Evolutionary conservation across 192 early-diverging fungal genomes (phyloP), one percentile per base, ranked within the genome.

Genomic region (Backusella psychrophila): DNA sequence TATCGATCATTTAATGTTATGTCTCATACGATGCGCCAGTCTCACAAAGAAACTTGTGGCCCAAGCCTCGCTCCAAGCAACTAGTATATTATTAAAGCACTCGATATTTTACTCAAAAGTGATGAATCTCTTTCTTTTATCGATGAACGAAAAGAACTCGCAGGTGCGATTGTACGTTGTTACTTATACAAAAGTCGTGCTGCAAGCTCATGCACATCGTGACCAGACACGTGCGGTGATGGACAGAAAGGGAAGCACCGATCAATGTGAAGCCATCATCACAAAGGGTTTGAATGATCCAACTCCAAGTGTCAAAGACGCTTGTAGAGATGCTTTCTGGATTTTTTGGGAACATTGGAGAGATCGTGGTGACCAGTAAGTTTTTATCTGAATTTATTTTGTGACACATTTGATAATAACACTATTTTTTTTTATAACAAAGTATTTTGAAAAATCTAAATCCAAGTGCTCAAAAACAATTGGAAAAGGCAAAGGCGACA

Each of bases 211-310:
- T 74, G 74, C 52, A 41, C 56, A 36, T 0, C 59, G 76, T 66
- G 80, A 77, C 7, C 68, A 77, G 63, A 65, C 70, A 46, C 79
- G 67, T 52, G 66, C 38, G 17, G 29, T 66, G 9, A 78, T 86
- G 36, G 83, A 86, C 33, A 49, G 78, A 71, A 73, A 69, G 1
- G 85, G 82, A 21, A 75, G 77, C 2, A 71, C 72, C 4, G 82
- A 84, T 33, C 69, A 77, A 33, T 68, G 82, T 14, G 78, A 74
- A 42, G 78, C 82, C 17, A 75, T 84, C 41, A 52, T 86, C 11
- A 69, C 76, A 73, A 86, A 86, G 59, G 82, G 80, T n/a, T 21
- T 86, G 19, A 53, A 69, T 39, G 85, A 86, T 78, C 78, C 85
- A 36, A 75, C 74, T 6, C 78, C 82, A 12, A 73, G 56, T 26